Evolutionary conservation across 306 rosid genomes (phyloP).

Genomic region (Ochetophila trinervis): DNA sequence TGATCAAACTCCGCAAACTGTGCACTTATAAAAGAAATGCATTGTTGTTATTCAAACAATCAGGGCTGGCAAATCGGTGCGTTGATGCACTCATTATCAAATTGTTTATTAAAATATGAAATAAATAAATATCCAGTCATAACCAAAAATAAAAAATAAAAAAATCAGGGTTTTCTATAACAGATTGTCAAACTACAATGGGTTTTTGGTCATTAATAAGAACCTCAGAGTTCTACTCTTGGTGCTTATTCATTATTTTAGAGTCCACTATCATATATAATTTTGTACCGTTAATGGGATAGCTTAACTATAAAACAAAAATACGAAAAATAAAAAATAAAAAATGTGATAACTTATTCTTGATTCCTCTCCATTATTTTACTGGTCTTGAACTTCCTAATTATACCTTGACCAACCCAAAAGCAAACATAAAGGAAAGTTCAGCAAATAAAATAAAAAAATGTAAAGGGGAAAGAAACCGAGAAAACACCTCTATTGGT

Average conservation of each 20-base stretch:
- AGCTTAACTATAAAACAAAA: no score
- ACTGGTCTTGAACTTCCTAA: background rate
- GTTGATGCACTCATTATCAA: background rate
- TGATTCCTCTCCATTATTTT: no score
- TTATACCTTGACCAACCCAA: background rate
- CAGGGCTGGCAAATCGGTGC: background rate
- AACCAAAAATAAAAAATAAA: background rate
- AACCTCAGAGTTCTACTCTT: background rate
- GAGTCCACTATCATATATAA: background rate
- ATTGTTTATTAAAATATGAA: background rate
- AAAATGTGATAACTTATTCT: no score
- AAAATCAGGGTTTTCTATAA: no score
- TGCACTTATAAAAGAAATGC: background rate
- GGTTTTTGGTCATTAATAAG: background rate
- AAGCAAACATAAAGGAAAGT: background rate
- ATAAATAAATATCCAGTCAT: no score
- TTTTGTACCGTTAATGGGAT: background rate
- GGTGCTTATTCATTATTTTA: background rate
- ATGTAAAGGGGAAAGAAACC: background rate
- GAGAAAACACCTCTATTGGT: slow-evolving; percentile 37
- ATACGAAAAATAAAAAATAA: no score
- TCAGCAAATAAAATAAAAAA: background rate
- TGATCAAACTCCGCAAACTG: no score
- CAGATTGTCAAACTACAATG: no score
- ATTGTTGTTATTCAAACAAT: background rate